These are phyloP conservation scores for Torulaspora globosa DNA, from an alignment of 1,139 yeast species.

Conservation along the genomic window DNA sequence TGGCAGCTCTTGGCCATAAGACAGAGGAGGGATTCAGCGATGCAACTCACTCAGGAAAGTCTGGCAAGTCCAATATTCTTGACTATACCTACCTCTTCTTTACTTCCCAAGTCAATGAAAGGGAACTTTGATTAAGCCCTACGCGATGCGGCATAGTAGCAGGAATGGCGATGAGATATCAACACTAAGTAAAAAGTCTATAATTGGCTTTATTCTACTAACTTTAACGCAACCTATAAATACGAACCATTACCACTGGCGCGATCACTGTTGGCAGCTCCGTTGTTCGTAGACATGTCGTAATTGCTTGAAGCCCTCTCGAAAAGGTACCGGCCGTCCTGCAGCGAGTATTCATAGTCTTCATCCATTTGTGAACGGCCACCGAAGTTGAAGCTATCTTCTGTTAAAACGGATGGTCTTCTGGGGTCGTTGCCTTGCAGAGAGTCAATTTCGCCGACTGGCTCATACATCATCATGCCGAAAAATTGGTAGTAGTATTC, in stretches of 20 bases:
- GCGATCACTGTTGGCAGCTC: constrained; percentile 1
- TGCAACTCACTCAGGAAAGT: neutral
- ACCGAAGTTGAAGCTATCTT: constrained; percentile 6
- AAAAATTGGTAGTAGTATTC: constrained; percentile 36
- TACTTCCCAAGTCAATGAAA: too few relatives aligned
- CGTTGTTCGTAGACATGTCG: constrained; percentile 11
- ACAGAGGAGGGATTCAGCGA: neutral
- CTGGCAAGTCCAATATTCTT: too few relatives aligned
- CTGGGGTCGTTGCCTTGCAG: constrained; percentile 11
- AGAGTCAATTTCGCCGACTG: constrained; percentile 16
- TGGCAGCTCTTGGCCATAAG: neutral
- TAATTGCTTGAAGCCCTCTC: constrained; percentile 33
- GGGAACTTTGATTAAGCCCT: neutral
- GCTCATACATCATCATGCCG: constrained; percentile 34
- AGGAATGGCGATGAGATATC: neutral
- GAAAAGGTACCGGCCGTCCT: constrained; percentile 35
- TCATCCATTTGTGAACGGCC: constrained; percentile 27
- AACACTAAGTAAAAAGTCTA: too few relatives aligned
- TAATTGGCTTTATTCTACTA: neutral
- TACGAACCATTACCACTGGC: constrained; percentile 6
- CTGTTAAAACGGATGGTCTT: constrained; percentile 8
- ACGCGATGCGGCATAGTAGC: neutral
- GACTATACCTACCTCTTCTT: too few relatives aligned
- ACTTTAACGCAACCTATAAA: constrained; percentile 3
- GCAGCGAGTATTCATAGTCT: constrained; percentile 35